Percentiles rank a stretch among this genome's conserved stretches.
These are phyloP conservation scores for Pleurotus salmoneostramineus DNA, from an alignment of 768 basidiomycete genomes.

Conservation along the genomic window DNA sequence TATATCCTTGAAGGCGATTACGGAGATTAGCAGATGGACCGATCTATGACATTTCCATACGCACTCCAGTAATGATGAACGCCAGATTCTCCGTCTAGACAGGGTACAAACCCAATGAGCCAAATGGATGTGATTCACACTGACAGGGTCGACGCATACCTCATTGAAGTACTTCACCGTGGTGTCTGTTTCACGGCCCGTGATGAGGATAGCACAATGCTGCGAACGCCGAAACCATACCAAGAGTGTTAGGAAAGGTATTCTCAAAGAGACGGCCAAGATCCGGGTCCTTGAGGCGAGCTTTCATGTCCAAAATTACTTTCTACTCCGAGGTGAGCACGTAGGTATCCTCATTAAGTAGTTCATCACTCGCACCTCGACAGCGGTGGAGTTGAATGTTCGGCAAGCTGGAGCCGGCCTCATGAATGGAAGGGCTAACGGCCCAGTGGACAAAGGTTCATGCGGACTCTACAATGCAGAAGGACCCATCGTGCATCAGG, in stretches of 20 bases:
- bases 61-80: constrained; percentile 76
- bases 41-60: constrained; percentile 15
- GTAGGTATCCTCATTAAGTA: background rate
- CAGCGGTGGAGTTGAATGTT: constrained; percentile 72
- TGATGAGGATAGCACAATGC: background rate
- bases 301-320: constrained; percentile 73
- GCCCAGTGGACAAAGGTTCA: constrained; percentile 55
- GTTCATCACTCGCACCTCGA: constrained; percentile 46
- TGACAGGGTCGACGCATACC: constrained; percentile 25
- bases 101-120: background rate
- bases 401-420: constrained; percentile 64
- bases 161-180: constrained; percentile 73
- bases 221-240: constrained; percentile 27
- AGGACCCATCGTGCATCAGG: background rate
- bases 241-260: constrained; percentile 79
- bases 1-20: constrained; percentile 49
- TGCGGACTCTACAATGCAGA: constrained; percentile 43
- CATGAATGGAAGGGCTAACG: constrained; percentile 68
- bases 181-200: constrained; percentile 45
- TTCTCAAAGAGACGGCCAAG: constrained; percentile 78
- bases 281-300: constrained; percentile 70
- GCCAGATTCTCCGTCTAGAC: constrained; percentile 61
- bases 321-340: constrained; percentile 32
- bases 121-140: background rate
- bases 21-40: background rate